These are phyloP conservation scores for Aspergillus sp. DNA, from an alignment of 2,329 filamentous ascomycete genomes.

Conservation along the genomic window DNA sequence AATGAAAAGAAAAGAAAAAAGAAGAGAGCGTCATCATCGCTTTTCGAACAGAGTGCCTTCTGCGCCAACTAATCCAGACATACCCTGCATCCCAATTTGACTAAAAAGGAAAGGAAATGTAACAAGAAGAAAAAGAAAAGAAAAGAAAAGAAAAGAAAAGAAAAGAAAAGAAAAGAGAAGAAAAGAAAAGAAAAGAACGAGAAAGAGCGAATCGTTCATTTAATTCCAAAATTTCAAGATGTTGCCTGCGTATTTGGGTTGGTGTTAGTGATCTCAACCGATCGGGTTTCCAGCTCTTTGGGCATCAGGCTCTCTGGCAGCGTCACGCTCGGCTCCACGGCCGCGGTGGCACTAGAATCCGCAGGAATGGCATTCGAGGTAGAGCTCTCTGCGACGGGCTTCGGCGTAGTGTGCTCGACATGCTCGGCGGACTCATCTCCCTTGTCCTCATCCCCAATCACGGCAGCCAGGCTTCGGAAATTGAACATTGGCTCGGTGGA, in stretches of 20 bases:
- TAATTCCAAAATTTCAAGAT: slow-evolving; percentile 13
- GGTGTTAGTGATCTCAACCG: slow-evolving; percentile 27
- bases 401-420: slow-evolving; percentile 27
- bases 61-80: slow-evolving; percentile 18
- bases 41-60: slow-evolving; percentile 7
- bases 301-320: slow-evolving; percentile 18
- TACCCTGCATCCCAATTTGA: slow-evolving; percentile 10
- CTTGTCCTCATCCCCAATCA: slow-evolving; percentile 66
- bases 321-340: slow-evolving; percentile 6
- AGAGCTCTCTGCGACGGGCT: slow-evolving; percentile 17
- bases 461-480: slow-evolving; percentile 79
- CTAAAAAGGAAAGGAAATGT: slow-evolving; percentile 5
- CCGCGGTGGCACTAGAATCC: slow-evolving; percentile 5
- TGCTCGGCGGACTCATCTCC: slow-evolving; percentile 31
- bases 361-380: slow-evolving; percentile 8
- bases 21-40: slow-evolving; percentile 9
- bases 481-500: slow-evolving; percentile 80
- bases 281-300: slow-evolving; percentile 33
- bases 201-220: background rate
- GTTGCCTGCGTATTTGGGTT: slow-evolving; percentile 22
- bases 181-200: background rate
- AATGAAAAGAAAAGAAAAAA: slow-evolving; percentile 5
- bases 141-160: slow-evolving; percentile 1
- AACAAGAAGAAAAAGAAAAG: slow-evolving; percentile 3
- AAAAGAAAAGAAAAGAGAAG: no score